Conservation (phyloP, 768 basidiomycete species). For the Tylopilus plumbeoviolaceoides region DNA sequence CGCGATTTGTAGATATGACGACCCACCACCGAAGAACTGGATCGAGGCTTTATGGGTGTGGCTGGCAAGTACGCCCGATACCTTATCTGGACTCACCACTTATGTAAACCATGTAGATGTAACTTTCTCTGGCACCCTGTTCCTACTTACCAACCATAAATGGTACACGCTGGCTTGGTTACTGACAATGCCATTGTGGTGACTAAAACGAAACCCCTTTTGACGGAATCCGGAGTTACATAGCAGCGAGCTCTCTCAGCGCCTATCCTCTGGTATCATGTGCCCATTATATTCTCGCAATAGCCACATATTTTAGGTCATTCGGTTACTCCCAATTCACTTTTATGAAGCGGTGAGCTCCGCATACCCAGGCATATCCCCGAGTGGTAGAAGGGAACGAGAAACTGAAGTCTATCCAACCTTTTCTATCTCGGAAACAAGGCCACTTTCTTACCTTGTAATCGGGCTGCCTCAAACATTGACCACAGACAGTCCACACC, state of each 20-base stretch:
- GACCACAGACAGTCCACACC: background rate
- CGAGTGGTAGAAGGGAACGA: background rate
- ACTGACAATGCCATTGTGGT: background rate
- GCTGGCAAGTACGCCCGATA: constrained; percentile 13
- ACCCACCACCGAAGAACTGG: constrained; percentile 19
- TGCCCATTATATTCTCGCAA: background rate
- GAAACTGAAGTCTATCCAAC: background rate
- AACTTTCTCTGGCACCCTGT: background rate
- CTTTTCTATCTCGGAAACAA: background rate
- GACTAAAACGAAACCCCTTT: background rate
- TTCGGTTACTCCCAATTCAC: background rate
- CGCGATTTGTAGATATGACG: constrained; percentile 8
- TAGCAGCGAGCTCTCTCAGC: background rate
- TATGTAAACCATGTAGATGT: background rate
- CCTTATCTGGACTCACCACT: background rate
- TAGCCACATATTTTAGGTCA: background rate
- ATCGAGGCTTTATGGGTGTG: constrained; percentile 15
- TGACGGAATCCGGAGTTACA: background rate
- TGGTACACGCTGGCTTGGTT: background rate
- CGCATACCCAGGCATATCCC: background rate
- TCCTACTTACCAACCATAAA: no score
- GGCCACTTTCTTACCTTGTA: background rate
- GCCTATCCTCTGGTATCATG: background rate
- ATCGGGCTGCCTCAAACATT: background rate
- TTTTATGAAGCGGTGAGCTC: background rate